Percentiles rank a stretch among this genome's conserved stretches.
Conservation (phyloP, 2,329 filamentous ascomycete genomes). For the Aureobasidium mangrovei region DNA sequence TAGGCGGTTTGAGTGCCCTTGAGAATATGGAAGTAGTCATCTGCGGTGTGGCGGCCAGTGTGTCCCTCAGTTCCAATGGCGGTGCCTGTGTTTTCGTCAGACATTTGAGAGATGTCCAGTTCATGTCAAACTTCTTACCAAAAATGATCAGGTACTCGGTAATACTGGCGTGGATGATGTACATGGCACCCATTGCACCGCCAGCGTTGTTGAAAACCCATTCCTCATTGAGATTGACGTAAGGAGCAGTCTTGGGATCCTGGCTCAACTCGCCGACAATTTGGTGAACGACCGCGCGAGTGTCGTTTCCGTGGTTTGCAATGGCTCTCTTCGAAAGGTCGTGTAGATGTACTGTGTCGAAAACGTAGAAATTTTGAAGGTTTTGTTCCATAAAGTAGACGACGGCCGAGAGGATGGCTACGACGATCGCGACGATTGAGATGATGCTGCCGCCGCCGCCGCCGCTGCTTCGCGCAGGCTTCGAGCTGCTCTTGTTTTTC, state of each 20-base stretch:
- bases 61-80: conserved; percentile 81
- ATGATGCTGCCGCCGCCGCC: neutral
- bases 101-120: neutral
- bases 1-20: conserved; percentile 69
- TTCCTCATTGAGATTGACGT: conserved; percentile 65
- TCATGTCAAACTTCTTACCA: conserved; percentile 26
- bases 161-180: conserved; percentile 74
- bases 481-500: neutral
- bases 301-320: conserved; percentile 64
- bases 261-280: conserved; percentile 60
- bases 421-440: conserved; percentile 42
- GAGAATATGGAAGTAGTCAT: conserved; percentile 93
- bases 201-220: conserved; percentile 92
- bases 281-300: conserved; percentile 55
- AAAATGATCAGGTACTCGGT: conserved; percentile 90
- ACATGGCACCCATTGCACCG: conserved; percentile 87
- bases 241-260: conserved; percentile 26
- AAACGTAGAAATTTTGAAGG: conserved; percentile 57
- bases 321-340: conserved; percentile 59
- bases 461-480: neutral
- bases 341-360: conserved; percentile 59
- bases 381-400: conserved; percentile 51
- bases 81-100: conserved; percentile 38
- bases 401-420: conserved; percentile 47
- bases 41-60: conserved; percentile 77